Evolutionary conservation across 2,329 filamentous ascomycete genomes (phyloP).

Genomic region (Bipolaris cookei): DNA sequence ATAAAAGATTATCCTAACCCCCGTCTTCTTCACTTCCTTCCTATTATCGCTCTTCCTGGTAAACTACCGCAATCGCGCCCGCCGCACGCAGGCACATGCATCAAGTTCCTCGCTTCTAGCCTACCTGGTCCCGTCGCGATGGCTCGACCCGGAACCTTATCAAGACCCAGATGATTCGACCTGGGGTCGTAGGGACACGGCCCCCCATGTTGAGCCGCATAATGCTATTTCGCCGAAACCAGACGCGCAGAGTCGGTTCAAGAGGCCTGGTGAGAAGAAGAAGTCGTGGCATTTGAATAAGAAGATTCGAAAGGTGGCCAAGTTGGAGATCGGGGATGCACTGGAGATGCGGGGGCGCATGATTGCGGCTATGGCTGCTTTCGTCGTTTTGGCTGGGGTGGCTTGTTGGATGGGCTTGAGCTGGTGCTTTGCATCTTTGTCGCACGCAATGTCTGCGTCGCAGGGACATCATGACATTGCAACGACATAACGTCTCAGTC

Average conservation of each 20-base stretch:
- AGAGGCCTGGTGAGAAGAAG: slow-evolving; percentile 15
- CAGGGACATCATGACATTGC: neutral
- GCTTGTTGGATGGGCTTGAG: slow-evolving; percentile 28
- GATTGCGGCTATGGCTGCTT: slow-evolving; percentile 57
- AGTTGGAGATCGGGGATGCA: slow-evolving; percentile 67
- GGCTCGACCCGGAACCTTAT: slow-evolving; percentile 54
- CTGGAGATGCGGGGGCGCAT: slow-evolving; percentile 65
- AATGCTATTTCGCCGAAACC: slow-evolving; percentile 24
- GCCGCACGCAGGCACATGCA: slow-evolving; percentile 51
- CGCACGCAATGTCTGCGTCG: neutral
- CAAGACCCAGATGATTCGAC: slow-evolving; percentile 46
- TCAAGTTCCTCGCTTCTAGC: slow-evolving; percentile 24
- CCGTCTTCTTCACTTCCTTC: slow-evolving; percentile 69
- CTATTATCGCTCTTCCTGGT: slow-evolving; percentile 69
- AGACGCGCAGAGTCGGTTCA: neutral
- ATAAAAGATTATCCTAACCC: slow-evolving; percentile 61
- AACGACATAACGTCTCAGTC: neutral
- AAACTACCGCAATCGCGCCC: slow-evolving; percentile 62
- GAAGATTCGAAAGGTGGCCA: slow-evolving; percentile 63
- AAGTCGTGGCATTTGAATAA: slow-evolving; percentile 49
- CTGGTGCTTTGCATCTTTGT: slow-evolving; percentile 25
- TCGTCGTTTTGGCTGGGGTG: slow-evolving; percentile 22
- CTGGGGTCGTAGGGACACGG: slow-evolving; percentile 24
- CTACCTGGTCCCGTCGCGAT: slow-evolving; percentile 32
- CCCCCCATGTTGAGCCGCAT: slow-evolving; percentile 32